Evolutionary conservation across 306 rosid species (phyloP).

Genomic region (Vicia faba): DNA sequence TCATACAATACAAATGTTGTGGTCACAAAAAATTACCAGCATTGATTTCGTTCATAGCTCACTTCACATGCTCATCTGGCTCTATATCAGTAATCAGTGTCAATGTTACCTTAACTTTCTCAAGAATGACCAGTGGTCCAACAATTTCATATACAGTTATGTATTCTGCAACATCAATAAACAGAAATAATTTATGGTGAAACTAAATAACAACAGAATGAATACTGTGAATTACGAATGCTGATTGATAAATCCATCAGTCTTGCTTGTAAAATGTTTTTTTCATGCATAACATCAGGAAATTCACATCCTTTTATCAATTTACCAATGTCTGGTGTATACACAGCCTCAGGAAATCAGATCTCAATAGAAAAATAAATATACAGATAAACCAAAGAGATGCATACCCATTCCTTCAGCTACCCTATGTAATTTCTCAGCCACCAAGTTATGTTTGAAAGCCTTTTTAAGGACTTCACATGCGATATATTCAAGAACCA

Average conservation of each 20-base stretch:
- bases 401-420: slow-evolving; percentile 91
- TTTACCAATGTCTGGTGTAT: not conserved
- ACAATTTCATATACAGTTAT: slow-evolving; percentile 99
- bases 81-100: slow-evolving; percentile 78
- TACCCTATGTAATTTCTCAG: no score
- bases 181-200: slow-evolving; percentile 25
- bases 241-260: slow-evolving; percentile 22
- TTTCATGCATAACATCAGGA: slow-evolving; percentile 9
- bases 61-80: slow-evolving; percentile 87
- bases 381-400: slow-evolving; percentile 23
- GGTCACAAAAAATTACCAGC: slow-evolving; percentile 57
- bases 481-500: no score
- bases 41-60: slow-evolving; percentile 96
- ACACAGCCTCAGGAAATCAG: not conserved
- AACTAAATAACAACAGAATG: slow-evolving; percentile 16
- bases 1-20: slow-evolving; percentile 39
- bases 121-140: slow-evolving; percentile 98
- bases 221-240: slow-evolving; percentile 27
- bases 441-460: no score
- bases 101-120: slow-evolving; percentile 83
- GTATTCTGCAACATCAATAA: slow-evolving; percentile 66
- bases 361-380: slow-evolving; percentile 19
- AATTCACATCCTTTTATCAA: not conserved
- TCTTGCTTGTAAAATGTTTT: slow-evolving; percentile 13
- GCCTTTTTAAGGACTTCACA: no score